Base-by-base conservation (phyloP, 2,329 filamentous ascomycete species). In the Torrubiellomyces zombiae region DNA sequence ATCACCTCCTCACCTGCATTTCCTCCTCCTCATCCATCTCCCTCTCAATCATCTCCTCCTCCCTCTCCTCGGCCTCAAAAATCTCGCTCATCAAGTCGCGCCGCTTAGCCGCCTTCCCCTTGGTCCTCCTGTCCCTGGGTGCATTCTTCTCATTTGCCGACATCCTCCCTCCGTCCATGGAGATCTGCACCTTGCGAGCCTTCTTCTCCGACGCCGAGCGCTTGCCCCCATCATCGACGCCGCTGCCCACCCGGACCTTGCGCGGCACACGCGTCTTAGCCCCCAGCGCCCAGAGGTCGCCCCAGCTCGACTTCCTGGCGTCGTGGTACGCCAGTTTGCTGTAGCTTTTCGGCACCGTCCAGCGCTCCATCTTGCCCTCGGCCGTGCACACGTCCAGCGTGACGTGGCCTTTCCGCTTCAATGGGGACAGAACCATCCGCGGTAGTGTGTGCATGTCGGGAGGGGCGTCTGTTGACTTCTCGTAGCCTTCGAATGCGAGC, bases 241-340 rank as follows among this genome's bases (percentile, higher is more conserved):
- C 52, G 32, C 44, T 47, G 26, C 78, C 78, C 3, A 77, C 50
- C 6, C 72, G 66, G 21, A 78, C 53, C 9, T 55, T 58, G 23
- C 79, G 58, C 3, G 51, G 43, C 4, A 77, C 65, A 9, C 82
- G 64, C 0, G 82, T 91, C 61, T 95, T 95, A 13, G 85, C 86
- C 0, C 89, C 89, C 1, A 95, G 60, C 1, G 86, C 83, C 89
- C 89, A 98, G 7, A 95, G 59, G 46, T 95, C 89, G 19, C 89
- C 89, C 89, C 86, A 95, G 26, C 56, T 57, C 1, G 76, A 67
- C 54, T 98, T 98, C 32, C 89, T 72, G 18, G 89, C 89, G 45
- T 95, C 89, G 39, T 79, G 81, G 54, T 86, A 95, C 1, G 83
- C 83, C 39, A 77, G 71, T 38, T 67, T 74, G 47, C 75, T 75